Evolutionary conservation across 2,329 filamentous ascomycete genomes (phyloP).

Genomic region (Exophiala sp.): DNA sequence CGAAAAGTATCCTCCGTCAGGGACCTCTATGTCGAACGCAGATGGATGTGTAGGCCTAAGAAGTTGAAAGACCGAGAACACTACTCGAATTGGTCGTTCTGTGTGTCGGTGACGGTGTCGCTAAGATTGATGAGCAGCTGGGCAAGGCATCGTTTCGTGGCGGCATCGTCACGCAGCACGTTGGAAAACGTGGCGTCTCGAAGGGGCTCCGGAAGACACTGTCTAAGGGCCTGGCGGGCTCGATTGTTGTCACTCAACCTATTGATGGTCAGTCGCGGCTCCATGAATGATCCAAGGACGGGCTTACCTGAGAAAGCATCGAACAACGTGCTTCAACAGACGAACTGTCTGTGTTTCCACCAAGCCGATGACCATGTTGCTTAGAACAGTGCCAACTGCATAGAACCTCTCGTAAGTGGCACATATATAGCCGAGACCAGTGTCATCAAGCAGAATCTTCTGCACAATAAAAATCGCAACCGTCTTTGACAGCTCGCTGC

Average conservation of each 20-base stretch:
- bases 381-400: slow-evolving; percentile 92
- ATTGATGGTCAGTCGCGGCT: slow-evolving; percentile 11
- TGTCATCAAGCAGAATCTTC: slow-evolving; percentile 95
- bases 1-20: slow-evolving; percentile 20
- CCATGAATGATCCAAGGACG: background rate
- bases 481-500: slow-evolving; percentile 96
- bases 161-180: slow-evolving; percentile 92
- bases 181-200: slow-evolving; percentile 96
- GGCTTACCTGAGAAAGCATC: slow-evolving; percentile 87
- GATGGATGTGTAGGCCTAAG: slow-evolving; percentile 5
- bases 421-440: slow-evolving; percentile 96
- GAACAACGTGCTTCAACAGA: slow-evolving; percentile 92
- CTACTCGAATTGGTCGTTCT: slow-evolving; percentile 29
- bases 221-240: slow-evolving; percentile 87
- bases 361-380: slow-evolving; percentile 97
- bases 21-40: slow-evolving; percentile 16
- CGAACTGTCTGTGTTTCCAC: slow-evolving; percentile 97
- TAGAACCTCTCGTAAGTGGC: slow-evolving; percentile 99
- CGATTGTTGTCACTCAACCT: slow-evolving; percentile 95
- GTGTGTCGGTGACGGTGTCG: slow-evolving; percentile 68
- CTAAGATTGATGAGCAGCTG: slow-evolving; percentile 95
- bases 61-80: slow-evolving; percentile 1
- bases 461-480: slow-evolving; percentile 99
- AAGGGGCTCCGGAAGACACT: slow-evolving; percentile 97
- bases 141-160: slow-evolving; percentile 95